Evolutionary conservation across 2,329 filamentous ascomycete species (phyloP).

Genomic region (Diplocarpon rosae): DNA sequence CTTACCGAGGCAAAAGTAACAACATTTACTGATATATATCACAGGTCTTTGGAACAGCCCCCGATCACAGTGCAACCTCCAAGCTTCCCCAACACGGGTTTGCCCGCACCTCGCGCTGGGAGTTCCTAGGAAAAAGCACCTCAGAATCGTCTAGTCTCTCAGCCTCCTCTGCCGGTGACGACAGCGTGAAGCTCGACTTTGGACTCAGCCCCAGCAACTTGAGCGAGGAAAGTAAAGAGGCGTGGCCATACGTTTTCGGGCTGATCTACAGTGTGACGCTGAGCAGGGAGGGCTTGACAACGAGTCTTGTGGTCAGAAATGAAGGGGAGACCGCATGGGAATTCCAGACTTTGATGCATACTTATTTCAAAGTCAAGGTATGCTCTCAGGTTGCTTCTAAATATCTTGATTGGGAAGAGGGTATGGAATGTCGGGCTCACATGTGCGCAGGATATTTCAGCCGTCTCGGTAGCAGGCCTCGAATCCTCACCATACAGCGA

Average conservation of each 20-base stretch:
- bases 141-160: slow-evolving; percentile 38
- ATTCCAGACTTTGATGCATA: slow-evolving; percentile 85
- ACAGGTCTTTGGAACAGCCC: slow-evolving; percentile 76
- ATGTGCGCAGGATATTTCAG: slow-evolving; percentile 59
- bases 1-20: background rate
- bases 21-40: background rate
- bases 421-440: slow-evolving; percentile 1
- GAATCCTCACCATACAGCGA: slow-evolving; percentile 68
- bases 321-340: slow-evolving; percentile 73
- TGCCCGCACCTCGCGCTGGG: slow-evolving; percentile 81
- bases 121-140: slow-evolving; percentile 84
- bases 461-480: slow-evolving; percentile 63
- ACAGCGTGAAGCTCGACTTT: slow-evolving; percentile 88
- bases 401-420: background rate
- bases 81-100: slow-evolving; percentile 89
- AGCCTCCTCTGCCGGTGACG: slow-evolving; percentile 35
- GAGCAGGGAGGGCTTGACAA: slow-evolving; percentile 61
- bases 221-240: slow-evolving; percentile 52
- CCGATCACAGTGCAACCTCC: slow-evolving; percentile 65
- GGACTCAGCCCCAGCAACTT: slow-evolving; percentile 69
- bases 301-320: slow-evolving; percentile 79
- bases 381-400: slow-evolving; percentile 22
- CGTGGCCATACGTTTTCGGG: slow-evolving; percentile 81
- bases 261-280: slow-evolving; percentile 90
- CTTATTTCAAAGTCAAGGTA: slow-evolving; percentile 75